Percentiles rank a stretch among this genome's conserved stretches.
Conservation (phyloP, 2,329 filamentous ascomycete genomes). For the Lasiodiplodia citricola region DNA sequence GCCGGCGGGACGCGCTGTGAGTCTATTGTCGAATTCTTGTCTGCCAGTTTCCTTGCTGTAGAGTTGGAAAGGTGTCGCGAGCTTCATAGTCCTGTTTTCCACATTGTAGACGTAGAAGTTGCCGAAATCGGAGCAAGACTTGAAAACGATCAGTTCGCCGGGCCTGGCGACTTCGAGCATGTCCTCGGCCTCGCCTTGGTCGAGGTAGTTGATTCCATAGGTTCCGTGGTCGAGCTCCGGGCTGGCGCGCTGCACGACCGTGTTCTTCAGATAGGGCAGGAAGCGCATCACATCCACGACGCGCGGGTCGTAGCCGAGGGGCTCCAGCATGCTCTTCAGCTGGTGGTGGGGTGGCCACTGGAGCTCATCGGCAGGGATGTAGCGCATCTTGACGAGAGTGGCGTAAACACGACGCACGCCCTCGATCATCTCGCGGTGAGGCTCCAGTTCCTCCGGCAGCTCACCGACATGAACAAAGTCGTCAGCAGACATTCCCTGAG, state of each 20-base stretch:
- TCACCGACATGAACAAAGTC: conserved; percentile 5
- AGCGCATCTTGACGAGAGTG: conserved; percentile 29
- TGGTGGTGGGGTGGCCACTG: conserved; percentile 26
- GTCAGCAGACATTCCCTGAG: conserved; percentile 13
- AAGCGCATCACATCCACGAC: conserved; percentile 17
- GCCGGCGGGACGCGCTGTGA: conserved; percentile 4
- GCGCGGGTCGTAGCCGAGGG: conserved; percentile 16
- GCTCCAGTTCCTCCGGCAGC: conserved; percentile 12
- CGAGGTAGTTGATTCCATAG: conserved; percentile 25
- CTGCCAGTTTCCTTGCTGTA: conserved; percentile 20
- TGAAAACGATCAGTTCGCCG: conserved; percentile 21
- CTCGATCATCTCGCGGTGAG: conserved; percentile 22
- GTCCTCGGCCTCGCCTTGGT: conserved; percentile 23
- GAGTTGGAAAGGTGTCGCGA: conserved; percentile 21
- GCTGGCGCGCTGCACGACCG: conserved; percentile 97
- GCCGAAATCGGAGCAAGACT: conserved; percentile 24
- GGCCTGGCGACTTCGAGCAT: conserved; percentile 16
- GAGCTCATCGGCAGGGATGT: conserved; percentile 26
- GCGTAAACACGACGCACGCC: conserved; percentile 28
- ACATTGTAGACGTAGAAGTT: conserved; percentile 25
- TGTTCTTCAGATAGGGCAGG: conserved; percentile 54
- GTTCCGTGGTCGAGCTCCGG: conserved; percentile 75
- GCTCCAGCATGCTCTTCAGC: conserved; percentile 5
- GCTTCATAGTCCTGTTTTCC: conserved; percentile 11
- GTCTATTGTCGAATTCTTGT: conserved; percentile 5